phyloP scores from a whole-genome alignment of 768 basidiomycete genomes.

The Lanmaoa pseudosensibilis region DNA sequence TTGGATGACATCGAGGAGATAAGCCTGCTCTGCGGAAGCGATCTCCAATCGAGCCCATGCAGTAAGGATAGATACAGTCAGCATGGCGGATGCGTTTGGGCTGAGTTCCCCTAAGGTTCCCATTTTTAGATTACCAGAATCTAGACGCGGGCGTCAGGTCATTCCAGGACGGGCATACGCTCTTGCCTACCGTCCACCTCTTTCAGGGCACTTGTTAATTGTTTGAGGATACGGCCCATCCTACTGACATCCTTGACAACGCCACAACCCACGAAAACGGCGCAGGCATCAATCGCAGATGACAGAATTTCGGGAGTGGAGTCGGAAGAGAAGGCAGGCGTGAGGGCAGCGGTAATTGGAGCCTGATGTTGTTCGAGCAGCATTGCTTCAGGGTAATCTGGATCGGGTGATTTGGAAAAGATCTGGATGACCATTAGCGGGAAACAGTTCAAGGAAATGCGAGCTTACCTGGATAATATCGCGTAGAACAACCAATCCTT shows the following conservation, averaged over 20 bases:
- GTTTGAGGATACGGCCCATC: slow-evolving; percentile 93
- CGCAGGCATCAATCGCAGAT: slow-evolving; percentile 89
- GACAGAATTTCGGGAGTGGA: slow-evolving; percentile 95
- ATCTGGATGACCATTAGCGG: slow-evolving; percentile 48
- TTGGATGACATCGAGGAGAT: slow-evolving; percentile 77
- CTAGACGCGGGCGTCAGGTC: slow-evolving; percentile 41
- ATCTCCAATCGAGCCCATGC: slow-evolving; percentile 95
- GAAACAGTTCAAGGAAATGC: neutral
- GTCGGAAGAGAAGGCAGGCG: slow-evolving; percentile 93
- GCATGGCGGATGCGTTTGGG: slow-evolving; percentile 93
- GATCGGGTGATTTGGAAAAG: slow-evolving; percentile 85
- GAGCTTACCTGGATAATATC: slow-evolving; percentile 84
- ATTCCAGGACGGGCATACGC: neutral
- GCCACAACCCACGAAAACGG: slow-evolving; percentile 92
- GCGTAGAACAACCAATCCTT: slow-evolving; percentile 83
- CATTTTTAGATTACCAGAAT: slow-evolving; percentile 77
- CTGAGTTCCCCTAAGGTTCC: slow-evolving; percentile 86
- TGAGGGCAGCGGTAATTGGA: slow-evolving; percentile 95
- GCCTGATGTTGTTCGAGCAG: slow-evolving; percentile 97
- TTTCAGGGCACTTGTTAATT: slow-evolving; percentile 83
- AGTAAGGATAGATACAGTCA: slow-evolving; percentile 87
- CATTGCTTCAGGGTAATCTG: slow-evolving; percentile 86
- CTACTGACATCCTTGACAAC: slow-evolving; percentile 85
- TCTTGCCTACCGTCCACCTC: slow-evolving; percentile 75
- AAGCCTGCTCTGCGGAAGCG: slow-evolving; percentile 68